Base-by-base conservation (phyloP, 345 rosid genomes). In the Populus tremula region DNA sequence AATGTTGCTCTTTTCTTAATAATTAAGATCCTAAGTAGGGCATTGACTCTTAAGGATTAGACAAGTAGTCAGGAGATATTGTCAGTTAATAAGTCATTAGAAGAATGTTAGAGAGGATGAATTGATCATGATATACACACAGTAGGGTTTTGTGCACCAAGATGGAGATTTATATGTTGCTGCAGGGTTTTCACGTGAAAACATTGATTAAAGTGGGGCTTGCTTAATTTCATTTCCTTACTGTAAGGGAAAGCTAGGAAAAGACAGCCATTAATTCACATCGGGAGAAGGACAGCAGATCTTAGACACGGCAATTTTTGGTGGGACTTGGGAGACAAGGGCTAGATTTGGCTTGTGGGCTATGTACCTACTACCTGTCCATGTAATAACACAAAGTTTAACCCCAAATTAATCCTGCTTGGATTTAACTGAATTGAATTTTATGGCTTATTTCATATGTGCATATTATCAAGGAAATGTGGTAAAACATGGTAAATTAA, bases 111-210 rank as follows among this genome's bases (percentile, higher is more conserved):
- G 13, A 41, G 12, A 41, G 45, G 47, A 43, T 43, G 47, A 0
- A 2, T 2, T 43, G 47, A 43, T 43, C 14, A 43, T 11, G 47
- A 4, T 14, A 47, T 12, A 47, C 5, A 47, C 1, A 14, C 17
- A 23, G 29, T 23, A 59, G 27, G 64, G 64, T 59, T n/a, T 56
- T 3, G 62, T 1, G 62, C 27, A n/a, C 27, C 62, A n/a, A 59
- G 64, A 23, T 59, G 16, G 64, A 29, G 56, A 35, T n/a, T n/a
- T n/a, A 74, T 35, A 31, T 12, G 66, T 49, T 68, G 81, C 68
- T 64, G 79, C 68, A 80, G 77, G 16, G 79, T 71, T 78, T 78
- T 84, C 82, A 77, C 76, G 82, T 80, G 84, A 75, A 80, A 67
- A 38, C 64, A 59, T 59, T 59, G 29, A 59, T 59, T 23, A 59